Evolutionary conservation across 2,329 filamentous ascomycete species (phyloP).

Genomic region (Neonectria ditissima): DNA sequence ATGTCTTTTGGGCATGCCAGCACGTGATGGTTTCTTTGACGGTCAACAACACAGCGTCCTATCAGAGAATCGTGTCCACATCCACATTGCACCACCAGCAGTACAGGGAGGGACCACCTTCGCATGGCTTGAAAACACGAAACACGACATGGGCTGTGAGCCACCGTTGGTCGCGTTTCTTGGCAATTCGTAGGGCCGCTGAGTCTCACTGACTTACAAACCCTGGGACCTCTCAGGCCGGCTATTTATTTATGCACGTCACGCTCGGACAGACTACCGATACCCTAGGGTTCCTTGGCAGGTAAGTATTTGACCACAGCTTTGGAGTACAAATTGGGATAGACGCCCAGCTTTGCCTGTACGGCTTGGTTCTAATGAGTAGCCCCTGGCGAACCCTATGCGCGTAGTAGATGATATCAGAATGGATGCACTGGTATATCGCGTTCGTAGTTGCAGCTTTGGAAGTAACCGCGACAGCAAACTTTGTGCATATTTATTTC

Average conservation of each 20-base stretch:
- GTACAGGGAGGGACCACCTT: not conserved
- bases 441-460: not conserved
- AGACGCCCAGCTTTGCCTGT: not conserved
- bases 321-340: not conserved
- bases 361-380: not conserved
- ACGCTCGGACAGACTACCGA: slow-evolving; percentile 2
- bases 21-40: slow-evolving; percentile 5
- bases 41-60: not conserved
- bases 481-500: not conserved
- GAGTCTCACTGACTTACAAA: not conserved
- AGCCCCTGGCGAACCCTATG: not conserved
- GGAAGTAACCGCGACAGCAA: not conserved
- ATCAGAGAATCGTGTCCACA: slow-evolving; percentile 3
- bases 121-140: slow-evolving; percentile 6
- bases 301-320: not conserved
- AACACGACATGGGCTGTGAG: slow-evolving; percentile 7
- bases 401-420: not conserved
- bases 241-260: not conserved
- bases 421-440: not conserved
- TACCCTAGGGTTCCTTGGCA: not conserved
- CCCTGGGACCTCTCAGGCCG: not conserved
- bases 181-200: not conserved
- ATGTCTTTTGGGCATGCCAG: not conserved
- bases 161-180: slow-evolving; percentile 6
- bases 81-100: not conserved